Evolutionary conservation across 1,284 basidiomycete genomes (phyloP), one percentile per base, ranked within the genome.

Genomic region (Coriolopsis trogii): DNA sequence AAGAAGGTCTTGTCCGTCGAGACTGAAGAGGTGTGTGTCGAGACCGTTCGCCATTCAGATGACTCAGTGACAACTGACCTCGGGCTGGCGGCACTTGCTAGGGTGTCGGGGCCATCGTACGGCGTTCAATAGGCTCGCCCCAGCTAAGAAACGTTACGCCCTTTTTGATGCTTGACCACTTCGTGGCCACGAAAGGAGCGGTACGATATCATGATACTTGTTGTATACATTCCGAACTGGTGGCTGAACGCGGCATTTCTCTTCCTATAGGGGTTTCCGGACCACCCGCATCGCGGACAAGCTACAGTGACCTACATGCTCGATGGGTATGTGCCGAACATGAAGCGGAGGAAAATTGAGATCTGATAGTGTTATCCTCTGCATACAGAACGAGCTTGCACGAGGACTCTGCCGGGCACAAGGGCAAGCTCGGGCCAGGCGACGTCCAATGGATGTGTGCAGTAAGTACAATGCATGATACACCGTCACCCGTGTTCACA

Each of bases 381-480:
- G 4, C 3, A 4, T 34, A 10, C 46, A 81, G 79, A 34, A 75
- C 81, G n/a, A 86, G 84, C 60, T 77, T 82, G 51, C 95, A 98
- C 65, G 95, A 98, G 71, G 96, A 98, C 68, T 96, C 93, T 25
- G 86, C 86, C 4, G 95, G 95, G 2, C 92, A 98, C 70, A 80
- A 82, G 49, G 93, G 93, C 33, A 81, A 77, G 7, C 89, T 98
- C 55, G 83, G 84, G 38, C 72, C 87, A 4, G 95, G 95, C 7
- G 94, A 93, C 49, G 86, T 96, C 3, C 95, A 97, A 66, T 97
- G 93, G 92, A 97, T 97, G 94, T 89, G 85, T 64, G 94, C 93
- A 10, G 91, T 90, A 55, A 71, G 77, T 40, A 15, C n/a, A n/a
- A n/a, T n/a, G 6, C 33, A 41, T 25, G 12, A 31, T 36, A 15